Base-by-base conservation (phyloP, 73 alveolate genomes). In the Blepharisma stoltei region DNA sequence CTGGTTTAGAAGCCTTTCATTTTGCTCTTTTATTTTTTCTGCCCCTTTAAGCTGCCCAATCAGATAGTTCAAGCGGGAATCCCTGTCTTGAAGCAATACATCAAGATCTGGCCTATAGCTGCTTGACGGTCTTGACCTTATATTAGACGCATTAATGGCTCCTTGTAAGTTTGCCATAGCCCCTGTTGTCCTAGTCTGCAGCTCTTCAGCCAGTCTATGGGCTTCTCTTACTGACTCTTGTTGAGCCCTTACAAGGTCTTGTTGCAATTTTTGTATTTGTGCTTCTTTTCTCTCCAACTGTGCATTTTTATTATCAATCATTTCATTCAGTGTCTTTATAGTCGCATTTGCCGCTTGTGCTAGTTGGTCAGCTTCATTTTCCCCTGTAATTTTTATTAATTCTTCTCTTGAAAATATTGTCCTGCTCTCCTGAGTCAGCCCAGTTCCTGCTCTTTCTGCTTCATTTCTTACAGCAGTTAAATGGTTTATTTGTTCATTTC, bases 291-390 rank as follows among this genome's bases (percentile, higher is more conserved):
- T 75, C 81, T 81, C 71, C 21, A 88, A 54, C 67, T 90, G 92
- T 8, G 83, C 81, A 54, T 84, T 87, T 82, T 84, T 94, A 50
- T 86, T 81, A 77, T 88, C 94, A 53, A 91, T 75, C 92, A 88
- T 82, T 49, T 91, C 94, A 73, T 94, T 90, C n/a, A 94, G 81
- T 20, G 93, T 79, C 69, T 85, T 77, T 41, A 94, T 90, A 55
- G 92, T 94, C 71, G 86, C 78, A 78, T 83, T 83, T 4, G 98
- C 98, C 5, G 92, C 91, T 52, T 89, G 80, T 7, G 98, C 97
- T 78, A 94, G 38, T 73, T 50, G 71, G 4, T n/a, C 23, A 69
- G 69, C 32, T 38, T 69, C 43, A 68, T 47, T 45, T 54, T 32
- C 4, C 50, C 67, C 20, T 7, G 66, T 45, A 5, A 80, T 81